Conservation (phyloP, 305 asterid species). For the Withania somnifera region DNA sequence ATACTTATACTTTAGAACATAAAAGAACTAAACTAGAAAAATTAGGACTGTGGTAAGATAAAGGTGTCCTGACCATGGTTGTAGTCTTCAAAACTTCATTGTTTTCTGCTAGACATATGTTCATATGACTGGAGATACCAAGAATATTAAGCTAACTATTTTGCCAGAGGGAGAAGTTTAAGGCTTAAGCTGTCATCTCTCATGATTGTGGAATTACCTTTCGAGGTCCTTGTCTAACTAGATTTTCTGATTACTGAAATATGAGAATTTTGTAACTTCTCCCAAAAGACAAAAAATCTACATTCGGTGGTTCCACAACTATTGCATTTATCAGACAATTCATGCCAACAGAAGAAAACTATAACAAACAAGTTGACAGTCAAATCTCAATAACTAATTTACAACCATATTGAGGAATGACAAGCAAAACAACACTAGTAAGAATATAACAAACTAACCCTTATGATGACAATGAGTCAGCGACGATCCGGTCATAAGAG, state of each 20-base stretch:
- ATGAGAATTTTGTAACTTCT: too few relatives aligned
- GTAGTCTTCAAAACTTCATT: not conserved
- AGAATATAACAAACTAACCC: not conserved
- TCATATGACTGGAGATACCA: not conserved
- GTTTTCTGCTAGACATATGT: not conserved
- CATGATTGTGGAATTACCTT: not conserved
- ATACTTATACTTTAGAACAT: not conserved
- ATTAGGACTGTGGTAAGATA: not conserved
- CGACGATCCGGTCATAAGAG: not conserved
- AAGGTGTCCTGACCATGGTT: not conserved
- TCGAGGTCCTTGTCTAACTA: not conserved
- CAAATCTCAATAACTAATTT: too few relatives aligned
- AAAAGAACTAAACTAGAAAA: not conserved
- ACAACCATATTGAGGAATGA: not conserved
- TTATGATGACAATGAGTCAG: not conserved
- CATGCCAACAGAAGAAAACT: too few relatives aligned
- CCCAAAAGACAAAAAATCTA: too few relatives aligned
- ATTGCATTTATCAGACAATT: too few relatives aligned
- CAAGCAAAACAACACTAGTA: not conserved
- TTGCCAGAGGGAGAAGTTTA: not conserved
- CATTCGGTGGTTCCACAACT: too few relatives aligned
- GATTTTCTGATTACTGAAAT: not conserved
- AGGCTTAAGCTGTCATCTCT: not conserved
- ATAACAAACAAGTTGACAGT: too few relatives aligned
- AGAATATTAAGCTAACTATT: not conserved